phyloP scores from a whole-genome alignment of 176 grass and related monocot species.

The Avena atlantica region DNA sequence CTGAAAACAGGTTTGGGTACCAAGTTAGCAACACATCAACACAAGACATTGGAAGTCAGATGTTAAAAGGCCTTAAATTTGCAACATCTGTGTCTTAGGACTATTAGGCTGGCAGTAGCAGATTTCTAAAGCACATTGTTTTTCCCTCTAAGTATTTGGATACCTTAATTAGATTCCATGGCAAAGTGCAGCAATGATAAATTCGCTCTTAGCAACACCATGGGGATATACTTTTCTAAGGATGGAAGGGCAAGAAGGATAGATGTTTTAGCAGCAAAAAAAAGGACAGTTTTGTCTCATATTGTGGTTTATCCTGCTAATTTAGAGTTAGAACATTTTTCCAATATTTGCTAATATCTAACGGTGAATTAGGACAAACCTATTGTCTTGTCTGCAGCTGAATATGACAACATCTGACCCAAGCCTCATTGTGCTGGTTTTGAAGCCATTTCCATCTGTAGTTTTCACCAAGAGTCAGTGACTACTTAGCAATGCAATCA shows the following conservation, averaged over 20 bases:
- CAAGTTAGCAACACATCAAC: neutral
- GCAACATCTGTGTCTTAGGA: neutral
- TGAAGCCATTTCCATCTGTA: conserved; percentile 91
- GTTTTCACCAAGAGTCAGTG: conserved; percentile 22
- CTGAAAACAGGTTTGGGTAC: conserved; percentile 5
- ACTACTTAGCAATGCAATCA: conserved; percentile 36
- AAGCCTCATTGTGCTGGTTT: conserved; percentile 93
- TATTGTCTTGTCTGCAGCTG: conserved; percentile 56
- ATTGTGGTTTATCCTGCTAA: neutral
- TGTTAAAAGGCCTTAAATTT: neutral
- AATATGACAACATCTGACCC: conserved; percentile 85
- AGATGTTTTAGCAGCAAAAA: neutral
- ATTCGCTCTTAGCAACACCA: neutral
- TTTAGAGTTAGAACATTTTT: neutral
- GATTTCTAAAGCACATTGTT: no score
- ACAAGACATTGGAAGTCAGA: neutral
- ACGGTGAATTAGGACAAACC: conserved; percentile 37
- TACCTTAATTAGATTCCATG: no score
- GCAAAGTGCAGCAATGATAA: no score
- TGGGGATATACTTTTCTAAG: neutral
- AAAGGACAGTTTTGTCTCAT: neutral
- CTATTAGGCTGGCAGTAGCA: no score
- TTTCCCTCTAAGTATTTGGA: no score
- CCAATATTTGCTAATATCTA: neutral
- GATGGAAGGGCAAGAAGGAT: neutral